Conservation (phyloP, 306 rosid species). For the Cucurbita maxima region DNA sequence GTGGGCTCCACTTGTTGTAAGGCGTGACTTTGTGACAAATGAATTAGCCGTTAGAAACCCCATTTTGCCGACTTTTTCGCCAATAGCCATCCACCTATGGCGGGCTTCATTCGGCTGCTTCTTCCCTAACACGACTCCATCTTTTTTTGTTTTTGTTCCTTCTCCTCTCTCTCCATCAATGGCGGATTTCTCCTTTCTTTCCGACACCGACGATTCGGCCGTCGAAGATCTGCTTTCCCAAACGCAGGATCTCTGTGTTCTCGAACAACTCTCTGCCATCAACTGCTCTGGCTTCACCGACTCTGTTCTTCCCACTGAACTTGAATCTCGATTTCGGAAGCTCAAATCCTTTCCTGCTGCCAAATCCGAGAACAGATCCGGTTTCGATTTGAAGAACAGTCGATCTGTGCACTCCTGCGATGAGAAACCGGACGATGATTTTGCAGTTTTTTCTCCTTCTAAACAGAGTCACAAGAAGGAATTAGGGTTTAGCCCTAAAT, state of each 20-base stretch:
- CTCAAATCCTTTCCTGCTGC: slow-evolving; percentile 63
- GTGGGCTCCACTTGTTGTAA: neutral
- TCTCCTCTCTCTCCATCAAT: slow-evolving; percentile 8
- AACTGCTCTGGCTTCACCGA: slow-evolving; percentile 51
- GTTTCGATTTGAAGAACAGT: neutral
- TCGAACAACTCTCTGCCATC: slow-evolving; percentile 67
- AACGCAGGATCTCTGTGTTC: slow-evolving; percentile 45
- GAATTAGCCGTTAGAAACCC: slow-evolving; percentile 3
- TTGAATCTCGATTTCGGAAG: slow-evolving; percentile 63
- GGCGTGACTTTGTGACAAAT: neutral
- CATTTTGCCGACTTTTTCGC: neutral
- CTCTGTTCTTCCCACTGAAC: slow-evolving; percentile 47
- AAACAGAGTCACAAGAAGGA: slow-evolving; percentile 12
- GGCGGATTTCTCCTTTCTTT: slow-evolving; percentile 36
- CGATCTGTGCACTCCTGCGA: neutral
- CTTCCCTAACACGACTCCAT: neutral
- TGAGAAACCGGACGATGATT: slow-evolving; percentile 7
- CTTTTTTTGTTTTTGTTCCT: neutral
- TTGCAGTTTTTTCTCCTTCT: slow-evolving; percentile 15
- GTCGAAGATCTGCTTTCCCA: slow-evolving; percentile 54
- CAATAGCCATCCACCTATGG: neutral
- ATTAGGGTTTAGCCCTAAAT: neutral
- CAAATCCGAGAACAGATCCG: neutral
- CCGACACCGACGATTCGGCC: slow-evolving; percentile 53
- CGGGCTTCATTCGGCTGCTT: neutral